These are phyloP conservation scores for Calendula officinalis DNA, from an alignment of 129 eudicot genomes.

Conservation along the genomic window DNA sequence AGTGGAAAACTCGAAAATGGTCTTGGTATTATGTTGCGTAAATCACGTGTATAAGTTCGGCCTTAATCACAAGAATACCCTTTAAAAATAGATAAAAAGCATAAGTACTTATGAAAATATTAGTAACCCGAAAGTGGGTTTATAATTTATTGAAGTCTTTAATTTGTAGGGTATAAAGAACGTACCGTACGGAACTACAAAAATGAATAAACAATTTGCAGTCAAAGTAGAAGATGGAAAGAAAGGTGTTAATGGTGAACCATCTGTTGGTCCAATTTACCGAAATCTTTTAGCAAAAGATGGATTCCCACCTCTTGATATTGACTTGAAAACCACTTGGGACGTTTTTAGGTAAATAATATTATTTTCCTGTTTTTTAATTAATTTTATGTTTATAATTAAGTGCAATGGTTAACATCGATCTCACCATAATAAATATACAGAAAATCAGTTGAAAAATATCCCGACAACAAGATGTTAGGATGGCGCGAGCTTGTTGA, in stretches of 20 bases:
- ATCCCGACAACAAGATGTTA: conserved; percentile 74
- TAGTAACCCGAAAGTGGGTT: background rate
- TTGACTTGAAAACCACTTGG: conserved; percentile 62
- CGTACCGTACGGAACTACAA: background rate
- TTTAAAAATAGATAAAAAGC: background rate
- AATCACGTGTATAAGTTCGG: too few relatives aligned
- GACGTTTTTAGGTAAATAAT: conserved; percentile 64
- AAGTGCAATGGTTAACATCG: background rate
- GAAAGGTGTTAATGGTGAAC: conserved; percentile 69
- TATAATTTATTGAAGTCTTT: background rate
- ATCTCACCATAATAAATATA: conserved; percentile 1
- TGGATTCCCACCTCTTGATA: conserved; percentile 71
- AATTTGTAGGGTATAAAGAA: conserved; percentile 12
- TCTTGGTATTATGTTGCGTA: too few relatives aligned
- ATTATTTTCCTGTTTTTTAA: background rate
- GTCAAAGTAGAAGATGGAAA: conserved; percentile 68
- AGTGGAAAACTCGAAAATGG: too few relatives aligned
- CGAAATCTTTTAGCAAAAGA: conserved; percentile 64
- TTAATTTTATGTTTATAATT: background rate
- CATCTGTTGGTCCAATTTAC: conserved; percentile 78
- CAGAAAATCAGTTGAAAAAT: conserved; percentile 45
- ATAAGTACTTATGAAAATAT: background rate
- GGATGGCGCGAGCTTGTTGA: conserved; percentile 79
- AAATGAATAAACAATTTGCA: conserved; percentile 55
- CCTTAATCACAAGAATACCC: too few relatives aligned